phyloP scores from a whole-genome alignment of 2,329 filamentous ascomycete genomes.

The Alternaria longipes region DNA sequence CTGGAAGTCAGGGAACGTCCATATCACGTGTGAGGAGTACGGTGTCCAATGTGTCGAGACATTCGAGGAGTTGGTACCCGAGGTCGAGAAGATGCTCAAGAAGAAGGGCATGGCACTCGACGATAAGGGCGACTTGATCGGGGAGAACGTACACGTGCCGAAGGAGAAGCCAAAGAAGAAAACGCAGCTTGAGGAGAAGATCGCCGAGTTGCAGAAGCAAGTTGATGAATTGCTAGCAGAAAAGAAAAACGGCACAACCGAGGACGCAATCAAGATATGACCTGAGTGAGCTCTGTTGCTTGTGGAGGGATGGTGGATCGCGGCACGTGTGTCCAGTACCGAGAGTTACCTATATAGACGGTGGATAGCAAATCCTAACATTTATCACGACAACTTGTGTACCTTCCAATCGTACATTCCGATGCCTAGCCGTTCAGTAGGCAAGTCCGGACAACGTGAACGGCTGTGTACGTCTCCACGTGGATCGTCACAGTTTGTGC shows the following conservation, averaged over 20 bases:
- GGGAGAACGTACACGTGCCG: slow-evolving; percentile 5
- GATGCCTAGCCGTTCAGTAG: too few species aligned
- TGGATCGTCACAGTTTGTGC: too few species aligned
- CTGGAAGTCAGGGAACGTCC: slow-evolving; percentile 68
- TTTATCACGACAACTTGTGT: too few species aligned
- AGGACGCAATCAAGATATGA: neutral
- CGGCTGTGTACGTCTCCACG: too few species aligned
- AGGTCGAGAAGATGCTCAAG: slow-evolving; percentile 47
- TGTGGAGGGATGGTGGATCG: too few species aligned
- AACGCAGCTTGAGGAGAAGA: slow-evolving; percentile 10
- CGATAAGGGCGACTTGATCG: slow-evolving; percentile 22
- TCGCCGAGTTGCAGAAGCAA: slow-evolving; percentile 5
- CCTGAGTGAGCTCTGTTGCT: too few species aligned
- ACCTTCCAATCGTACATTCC: too few species aligned
- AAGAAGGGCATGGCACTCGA: slow-evolving; percentile 39
- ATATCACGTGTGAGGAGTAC: slow-evolving; percentile 63
- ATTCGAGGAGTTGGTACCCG: slow-evolving; percentile 53
- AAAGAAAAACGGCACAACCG: neutral
- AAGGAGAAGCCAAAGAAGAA: slow-evolving; percentile 20
- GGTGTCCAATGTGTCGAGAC: slow-evolving; percentile 55
- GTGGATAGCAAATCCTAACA: too few species aligned
- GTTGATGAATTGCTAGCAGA: slow-evolving; percentile 11
- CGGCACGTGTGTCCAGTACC: too few species aligned
- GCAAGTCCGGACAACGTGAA: too few species aligned
- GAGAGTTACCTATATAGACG: too few species aligned